Evolutionary conservation across 2,329 filamentous ascomycete species (phyloP), one percentile per base, ranked within the genome.

Genomic region (Akanthomyces dipterigenus): DNA sequence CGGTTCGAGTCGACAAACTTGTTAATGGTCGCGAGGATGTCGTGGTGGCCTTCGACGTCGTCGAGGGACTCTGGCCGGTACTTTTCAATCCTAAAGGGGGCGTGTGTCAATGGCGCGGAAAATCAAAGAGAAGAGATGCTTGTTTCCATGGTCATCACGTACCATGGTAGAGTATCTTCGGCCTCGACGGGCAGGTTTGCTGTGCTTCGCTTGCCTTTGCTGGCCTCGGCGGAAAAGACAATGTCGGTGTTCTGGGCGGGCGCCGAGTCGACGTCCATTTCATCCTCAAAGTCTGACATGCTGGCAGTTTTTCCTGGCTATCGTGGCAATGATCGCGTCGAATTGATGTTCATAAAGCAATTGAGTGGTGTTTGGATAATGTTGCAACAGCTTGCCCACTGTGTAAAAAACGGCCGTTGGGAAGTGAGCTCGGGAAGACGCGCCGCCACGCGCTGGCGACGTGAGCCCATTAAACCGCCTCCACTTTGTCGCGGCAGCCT

Each of bases 21-120:
- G 81, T 97, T 97, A 78, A 99, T 96, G 2, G 95, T 99, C 5
- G 93, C 88, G 65, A 99, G 86, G 70, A 99, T 98, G 75, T 99
- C 95, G 72, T 97, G 90, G 75, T 99, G 95, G 22, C 95, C 95
- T 3, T 92, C 96, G 62, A 99, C 95, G 75, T 99, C 95, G 67
- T 88, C 86, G 50, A 99, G 85, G 1, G 90, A 91, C 64, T 88
- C 87, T 20, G 95, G 95, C 58, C 95, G 86, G 76, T 98, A 99
- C 71, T 99, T 99, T 73, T 99, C 95, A 9, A 99, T 92, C 93
- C 90, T 92, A 63, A 7, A 9, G 20, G 51, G 62, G 9, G 14
- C 3, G 26, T 11, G 31, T 3, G 31, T 12, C 51, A 51, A 14
- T 28, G 62, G 5, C 8, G 4, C 8, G 8, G 31, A 8, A 11